Base-by-base conservation (phyloP, 257 asterid genomes). In the Nemophila menziesii region DNA sequence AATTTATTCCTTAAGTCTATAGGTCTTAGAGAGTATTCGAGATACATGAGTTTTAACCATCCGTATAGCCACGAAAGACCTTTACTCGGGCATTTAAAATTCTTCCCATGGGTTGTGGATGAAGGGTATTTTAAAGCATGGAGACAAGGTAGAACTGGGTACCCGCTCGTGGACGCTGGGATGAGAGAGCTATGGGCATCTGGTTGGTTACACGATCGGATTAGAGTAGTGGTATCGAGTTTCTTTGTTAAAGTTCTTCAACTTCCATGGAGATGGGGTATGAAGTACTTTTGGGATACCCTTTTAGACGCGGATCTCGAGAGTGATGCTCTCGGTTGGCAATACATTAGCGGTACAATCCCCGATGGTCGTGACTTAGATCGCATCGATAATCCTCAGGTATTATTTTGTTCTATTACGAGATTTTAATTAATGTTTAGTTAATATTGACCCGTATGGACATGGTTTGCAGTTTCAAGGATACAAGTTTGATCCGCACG, bases 181-280 rank as follows among this genome's bases (percentile, higher is more conserved):
- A 87, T 87, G 95, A 71, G 95, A 57, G 97, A 87, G 68, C 67
- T 87, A 2, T 87, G 97, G 97, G 97, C 97, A 39, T 83, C 95
- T 4, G 95, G 95, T 6, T 87, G 97, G 97, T 73, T 87, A 20
- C 95, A 87, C 27, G 93, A 87, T 57, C 49, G 95, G 68, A 87
- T 87, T 58, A 69, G 97, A 5, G 93, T 80, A 11, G 93, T 87
- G 1, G 97, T 87, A 17, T 69, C 97, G 0, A 87, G 97, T 57
- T 87, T 87, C 82, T 87, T 83, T 60, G 97, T 87, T 12, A 87
- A 87, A 69, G 86, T 87, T 66, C 65, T 87, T 65, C 93, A 77
- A 69, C 79, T 87, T 43, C 95, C 97, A 2, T 87, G 95, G 95
- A 71, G 92, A 55, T 87, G 95, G 97, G 92, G 97, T 18, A 80